A percentile compares a stretch with the other conserved stretches of the same genome.
Evolutionary conservation across 73 alveolate genomes (phyloP).

Genomic region (Symbiodinium natans): DNA sequence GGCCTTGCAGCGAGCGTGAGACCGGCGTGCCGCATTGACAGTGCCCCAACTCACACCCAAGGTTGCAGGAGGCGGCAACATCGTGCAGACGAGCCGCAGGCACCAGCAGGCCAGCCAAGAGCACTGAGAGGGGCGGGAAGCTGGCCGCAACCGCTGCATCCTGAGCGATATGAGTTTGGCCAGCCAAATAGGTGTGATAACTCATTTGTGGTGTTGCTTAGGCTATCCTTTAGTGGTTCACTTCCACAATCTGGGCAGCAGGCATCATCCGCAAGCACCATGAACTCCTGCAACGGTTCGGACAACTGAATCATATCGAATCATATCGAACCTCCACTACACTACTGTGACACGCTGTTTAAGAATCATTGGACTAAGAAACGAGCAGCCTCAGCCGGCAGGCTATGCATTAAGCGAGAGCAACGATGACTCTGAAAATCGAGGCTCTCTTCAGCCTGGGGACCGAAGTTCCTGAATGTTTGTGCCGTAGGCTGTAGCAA

Average conservation of each 20-base stretch:
- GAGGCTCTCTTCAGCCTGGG: not conserved
- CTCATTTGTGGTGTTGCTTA: too few species aligned
- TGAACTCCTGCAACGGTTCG: conserved; percentile 33
- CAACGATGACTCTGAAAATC: too few species aligned
- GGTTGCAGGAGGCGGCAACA: not conserved
- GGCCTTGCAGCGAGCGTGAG: not conserved
- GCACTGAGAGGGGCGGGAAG: conserved; percentile 80
- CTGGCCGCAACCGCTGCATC: conserved; percentile 79
- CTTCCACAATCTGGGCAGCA: not conserved
- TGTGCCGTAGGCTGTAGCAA: too few species aligned
- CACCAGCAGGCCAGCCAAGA: conserved; percentile 86
- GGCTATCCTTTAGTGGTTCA: too few species aligned
- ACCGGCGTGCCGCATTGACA: too few species aligned
- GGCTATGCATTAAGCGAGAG: too few species aligned
- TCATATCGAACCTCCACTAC: too few species aligned
- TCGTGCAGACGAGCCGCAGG: conserved; percentile 5
- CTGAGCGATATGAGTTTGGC: not conserved
- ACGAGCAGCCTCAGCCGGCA: too few species aligned
- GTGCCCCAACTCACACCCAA: not conserved
- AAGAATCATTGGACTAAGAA: too few species aligned
- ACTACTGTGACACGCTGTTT: too few species aligned
- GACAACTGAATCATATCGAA: too few species aligned
- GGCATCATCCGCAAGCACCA: conserved; percentile 73
- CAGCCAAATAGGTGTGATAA: too few species aligned
- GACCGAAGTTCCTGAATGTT: not conserved